Conservation (phyloP, 768 basidiomycete species). For the Boletus reticuloceps region DNA sequence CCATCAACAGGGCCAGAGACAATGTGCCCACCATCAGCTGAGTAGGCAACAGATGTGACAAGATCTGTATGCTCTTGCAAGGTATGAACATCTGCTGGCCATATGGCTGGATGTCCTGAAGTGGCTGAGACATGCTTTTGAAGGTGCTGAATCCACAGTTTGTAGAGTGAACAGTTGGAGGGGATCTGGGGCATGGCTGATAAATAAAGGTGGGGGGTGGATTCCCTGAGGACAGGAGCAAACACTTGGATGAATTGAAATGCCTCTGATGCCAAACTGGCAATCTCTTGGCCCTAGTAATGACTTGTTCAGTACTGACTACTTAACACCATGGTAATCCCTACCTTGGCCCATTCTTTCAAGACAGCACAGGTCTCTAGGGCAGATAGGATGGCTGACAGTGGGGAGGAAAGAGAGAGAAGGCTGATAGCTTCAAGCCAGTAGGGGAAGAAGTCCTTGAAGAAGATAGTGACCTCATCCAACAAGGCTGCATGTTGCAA, state of each 20-base stretch:
- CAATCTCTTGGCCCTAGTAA: neutral
- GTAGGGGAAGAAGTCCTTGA: neutral
- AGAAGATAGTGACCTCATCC: neutral
- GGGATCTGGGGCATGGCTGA: too few species aligned
- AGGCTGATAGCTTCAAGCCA: slow-evolving; percentile 27
- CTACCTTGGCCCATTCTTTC: too few species aligned
- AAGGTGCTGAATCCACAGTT: too few species aligned
- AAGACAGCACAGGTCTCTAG: too few species aligned
- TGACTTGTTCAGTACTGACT: too few species aligned
- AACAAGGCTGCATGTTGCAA: neutral
- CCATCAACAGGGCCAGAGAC: neutral
- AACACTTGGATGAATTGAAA: neutral
- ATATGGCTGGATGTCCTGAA: too few species aligned
- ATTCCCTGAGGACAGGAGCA: too few species aligned
- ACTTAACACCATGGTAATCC: too few species aligned
- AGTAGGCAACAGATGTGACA: neutral
- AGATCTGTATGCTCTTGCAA: neutral
- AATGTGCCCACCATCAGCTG: neutral
- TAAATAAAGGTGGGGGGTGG: too few species aligned
- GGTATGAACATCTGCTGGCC: too few species aligned
- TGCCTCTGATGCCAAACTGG: neutral
- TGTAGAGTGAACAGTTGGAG: too few species aligned
- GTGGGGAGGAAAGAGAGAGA: neutral
- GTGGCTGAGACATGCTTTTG: too few species aligned
- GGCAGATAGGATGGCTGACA: neutral